Base-by-base conservation (phyloP, 176 grass and related monocot species). In the Avena sativa region DNA sequence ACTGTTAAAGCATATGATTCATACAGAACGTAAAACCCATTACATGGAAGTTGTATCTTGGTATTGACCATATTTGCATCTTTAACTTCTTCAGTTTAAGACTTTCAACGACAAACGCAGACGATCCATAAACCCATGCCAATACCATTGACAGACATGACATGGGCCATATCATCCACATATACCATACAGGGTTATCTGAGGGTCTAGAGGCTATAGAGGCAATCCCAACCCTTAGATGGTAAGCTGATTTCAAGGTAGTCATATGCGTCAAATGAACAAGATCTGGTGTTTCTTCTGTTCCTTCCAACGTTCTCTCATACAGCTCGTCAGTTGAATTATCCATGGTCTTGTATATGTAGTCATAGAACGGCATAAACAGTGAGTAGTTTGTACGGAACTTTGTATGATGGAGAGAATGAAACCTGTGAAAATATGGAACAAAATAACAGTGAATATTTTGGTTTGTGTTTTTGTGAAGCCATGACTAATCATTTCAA, bases 331-430 rank as follows among this genome's bases (percentile, higher is more conserved):
- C 88, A 6, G 88, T 86, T 80, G 93, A 92, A 72, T 92, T 95
- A 81, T 98, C 96, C 81, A 89, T 83, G 30, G 96, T 98, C 16
- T 91, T 87, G 55, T 95, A 95, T 43, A 98, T 81, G 50, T 95
- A 95, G 86, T 98, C 96, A 4, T 98, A 98, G 44, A 98, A 94
- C 46, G 96, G 93, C 96, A 98, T 94, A 87, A 98, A 98, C 68
- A 98, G 26, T 49, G 91, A 94, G 61, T 98, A 98, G 52, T 95
- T 95, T 86, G 93, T 95, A 75, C 92, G 90, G 52, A 98, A 98
- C 57, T 91, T 88, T 9, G 96, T 98, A 61, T 98, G 96, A 84
- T 98, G 96, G n/a, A 98, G 91, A 74, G 96, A 95, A 62, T 98
- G 96, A 75, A 84, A 98, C 91, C 96, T 98, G 81, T 58, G 81